Conservation (phyloP, 371 early-diverging fungal species). For the Dinochytrium kinnereticum region DNA sequence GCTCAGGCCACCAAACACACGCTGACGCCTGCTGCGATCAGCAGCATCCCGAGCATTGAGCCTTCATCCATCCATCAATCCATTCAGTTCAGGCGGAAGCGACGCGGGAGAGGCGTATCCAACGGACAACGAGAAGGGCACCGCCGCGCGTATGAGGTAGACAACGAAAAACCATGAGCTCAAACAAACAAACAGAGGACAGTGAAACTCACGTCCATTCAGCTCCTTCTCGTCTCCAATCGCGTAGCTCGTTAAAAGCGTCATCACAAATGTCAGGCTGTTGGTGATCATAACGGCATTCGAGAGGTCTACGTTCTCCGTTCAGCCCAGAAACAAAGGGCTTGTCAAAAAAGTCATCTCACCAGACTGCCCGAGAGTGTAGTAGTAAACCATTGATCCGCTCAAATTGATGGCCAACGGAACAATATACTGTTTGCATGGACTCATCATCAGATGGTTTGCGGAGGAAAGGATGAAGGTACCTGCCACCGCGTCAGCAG, state of each 20-base stretch:
- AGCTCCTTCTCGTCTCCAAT: conserved; percentile 73
- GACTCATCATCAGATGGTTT: background rate
- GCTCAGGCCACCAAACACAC: no score
- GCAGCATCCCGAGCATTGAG: no score
- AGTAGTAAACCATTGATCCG: conserved; percentile 90
- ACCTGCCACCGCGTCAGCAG: conserved; percentile 89
- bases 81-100: no score
- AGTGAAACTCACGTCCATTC: conserved; percentile 32
- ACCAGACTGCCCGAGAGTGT: conserved; percentile 82
- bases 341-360: conserved; percentile 1
- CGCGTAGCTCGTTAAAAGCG: conserved; percentile 77
- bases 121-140: no score
- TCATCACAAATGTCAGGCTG: conserved; percentile 86
- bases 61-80: no score
- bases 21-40: no score
- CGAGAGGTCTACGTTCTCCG: conserved; percentile 71
- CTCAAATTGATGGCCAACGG: conserved; percentile 86
- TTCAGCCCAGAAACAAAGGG: no score
- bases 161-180: no score
- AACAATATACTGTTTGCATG: conserved; percentile 69
- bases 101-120: no score
- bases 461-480: conserved; percentile 19
- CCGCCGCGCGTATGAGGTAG: no score
- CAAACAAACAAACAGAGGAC: no score
- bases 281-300: conserved; percentile 92